Base-by-base conservation (phyloP, 768 basidiomycete species). In the Phylloporus arenicola region DNA sequence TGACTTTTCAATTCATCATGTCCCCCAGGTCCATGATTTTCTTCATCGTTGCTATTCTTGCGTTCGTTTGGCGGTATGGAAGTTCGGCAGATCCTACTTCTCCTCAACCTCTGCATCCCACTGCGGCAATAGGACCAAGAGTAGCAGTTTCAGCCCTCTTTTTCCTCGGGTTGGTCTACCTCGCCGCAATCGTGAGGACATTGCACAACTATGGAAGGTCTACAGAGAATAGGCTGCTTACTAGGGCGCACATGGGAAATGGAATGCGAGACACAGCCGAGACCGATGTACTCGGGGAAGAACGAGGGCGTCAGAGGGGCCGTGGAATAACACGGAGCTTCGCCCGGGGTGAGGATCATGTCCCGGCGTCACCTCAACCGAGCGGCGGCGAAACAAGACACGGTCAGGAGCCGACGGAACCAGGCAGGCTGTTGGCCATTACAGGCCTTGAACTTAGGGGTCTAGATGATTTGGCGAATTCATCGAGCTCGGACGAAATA, bases 11-110 rank as follows among this genome's bases (percentile, higher is more conserved):
- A 17, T 17, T 9, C 37, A 38, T 35, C 13, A 20, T 38, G 9
- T 38, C 9, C 6, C 40, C 33, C 4, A 51, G 17, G 81, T 81
- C 86, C 0, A 82, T 88, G 76, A 70, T 86, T 5, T 71, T 80
- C 46, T 87, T 87, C 64, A 64, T 83, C 52, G 59, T 73, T 3
- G 71, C 82, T 12, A 83, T 88, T 56, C 70, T 86, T 29, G 75
- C 81, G 7, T 88, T 78, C 54, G 74, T 86, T 45, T 86, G 84
- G 85, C 73, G 81, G 37, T 76, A 77, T 0, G 84, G 83, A 14
- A 75, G 79, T 0, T 68, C 68, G 1, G 34, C 63, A 12, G 78
- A 84, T 40, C 57, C 61, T 2, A 40, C 61, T 3, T 54, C 54
- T 9, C 70, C 71, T 2, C 54, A 60, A 12, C 69, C 70, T 7